Conservation (phyloP, 768 basidiomycete species). For the Dacryopinax primogenitus region DNA sequence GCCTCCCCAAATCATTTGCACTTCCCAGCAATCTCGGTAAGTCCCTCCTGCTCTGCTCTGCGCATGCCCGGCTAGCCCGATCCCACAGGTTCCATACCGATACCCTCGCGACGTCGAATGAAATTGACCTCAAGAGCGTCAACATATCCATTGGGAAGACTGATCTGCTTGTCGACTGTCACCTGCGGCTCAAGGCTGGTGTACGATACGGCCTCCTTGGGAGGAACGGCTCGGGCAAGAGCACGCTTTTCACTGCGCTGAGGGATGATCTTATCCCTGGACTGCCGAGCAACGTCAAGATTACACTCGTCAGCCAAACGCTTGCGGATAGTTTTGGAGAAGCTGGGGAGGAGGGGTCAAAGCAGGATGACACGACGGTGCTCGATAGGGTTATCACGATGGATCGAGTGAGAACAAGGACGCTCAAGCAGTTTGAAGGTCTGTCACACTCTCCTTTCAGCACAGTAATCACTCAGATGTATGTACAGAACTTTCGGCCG, state of each 20-base stretch:
- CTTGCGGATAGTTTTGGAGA: constrained; percentile 20
- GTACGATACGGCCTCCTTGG: constrained; percentile 44
- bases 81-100: constrained; percentile 24
- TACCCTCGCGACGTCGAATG: constrained; percentile 21
- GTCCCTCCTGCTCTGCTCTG: not conserved
- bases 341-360: constrained; percentile 11
- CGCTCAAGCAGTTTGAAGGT: constrained; percentile 23
- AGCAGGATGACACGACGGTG: constrained; percentile 23
- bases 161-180: constrained; percentile 42
- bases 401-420: constrained; percentile 29
- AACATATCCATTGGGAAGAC: constrained; percentile 38
- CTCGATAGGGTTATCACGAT: constrained; percentile 36
- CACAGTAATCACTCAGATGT: not conserved
- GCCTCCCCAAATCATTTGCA: constrained; percentile 14
- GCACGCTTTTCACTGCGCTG: constrained; percentile 32
- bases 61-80: constrained; percentile 9
- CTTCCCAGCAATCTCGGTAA: constrained; percentile 21
- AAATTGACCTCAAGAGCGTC: constrained; percentile 45
- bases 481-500: constrained; percentile 19
- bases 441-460: constrained; percentile 6
- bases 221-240: constrained; percentile 16
- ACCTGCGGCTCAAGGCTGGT: constrained; percentile 38
- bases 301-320: constrained; percentile 37
- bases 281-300: constrained; percentile 31
- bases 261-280: constrained; percentile 38